These are phyloP conservation scores for Trametes pubescens DNA, from an alignment of 1,284 basidiomycete species.

Conservation along the genomic window DNA sequence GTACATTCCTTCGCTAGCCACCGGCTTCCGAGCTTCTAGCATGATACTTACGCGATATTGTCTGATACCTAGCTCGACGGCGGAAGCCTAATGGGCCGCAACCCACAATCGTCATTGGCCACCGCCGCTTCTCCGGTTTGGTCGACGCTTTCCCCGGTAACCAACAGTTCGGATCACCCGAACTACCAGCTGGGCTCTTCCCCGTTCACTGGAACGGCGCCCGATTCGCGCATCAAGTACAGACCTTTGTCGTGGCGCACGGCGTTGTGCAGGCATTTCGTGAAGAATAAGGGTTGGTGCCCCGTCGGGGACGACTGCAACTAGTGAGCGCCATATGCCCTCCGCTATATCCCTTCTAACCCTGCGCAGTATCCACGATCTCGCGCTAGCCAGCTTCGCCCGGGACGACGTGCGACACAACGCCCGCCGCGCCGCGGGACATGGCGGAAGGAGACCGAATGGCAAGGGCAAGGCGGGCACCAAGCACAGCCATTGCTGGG, in stretches of 20 bases:
- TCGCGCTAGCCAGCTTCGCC: constrained; percentile 36
- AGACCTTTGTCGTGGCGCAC: constrained; percentile 47
- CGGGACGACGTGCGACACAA: constrained; percentile 37
- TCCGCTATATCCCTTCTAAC: constrained; percentile 8
- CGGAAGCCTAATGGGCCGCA: constrained; percentile 12
- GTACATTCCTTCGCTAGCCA: constrained; percentile 24
- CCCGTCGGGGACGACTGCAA: constrained; percentile 52
- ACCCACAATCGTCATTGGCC: constrained; percentile 8
- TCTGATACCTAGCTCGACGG: constrained; percentile 23
- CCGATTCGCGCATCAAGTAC: constrained; percentile 31
- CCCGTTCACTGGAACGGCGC: constrained; percentile 1
- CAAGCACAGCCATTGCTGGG: constrained; percentile 51
- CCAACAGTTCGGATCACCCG: constrained; percentile 25
- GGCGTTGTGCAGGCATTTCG: constrained; percentile 52
- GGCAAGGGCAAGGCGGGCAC: constrained; percentile 36
- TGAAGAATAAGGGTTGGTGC: constrained; percentile 54
- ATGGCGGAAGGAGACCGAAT: constrained; percentile 12
- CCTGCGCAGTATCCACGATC: constrained; percentile 51
- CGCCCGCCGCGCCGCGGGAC: constrained; percentile 6
- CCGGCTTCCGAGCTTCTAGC: constrained; percentile 16
- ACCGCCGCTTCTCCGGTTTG: constrained; percentile 21
- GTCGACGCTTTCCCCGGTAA: constrained; percentile 26
- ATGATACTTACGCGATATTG: constrained; percentile 19
- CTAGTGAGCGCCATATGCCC: constrained; percentile 47
- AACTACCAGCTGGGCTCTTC: constrained; percentile 24